Conservation (phyloP, 2,329 filamentous ascomycete genomes). For the Calonectria honghensis region DNA sequence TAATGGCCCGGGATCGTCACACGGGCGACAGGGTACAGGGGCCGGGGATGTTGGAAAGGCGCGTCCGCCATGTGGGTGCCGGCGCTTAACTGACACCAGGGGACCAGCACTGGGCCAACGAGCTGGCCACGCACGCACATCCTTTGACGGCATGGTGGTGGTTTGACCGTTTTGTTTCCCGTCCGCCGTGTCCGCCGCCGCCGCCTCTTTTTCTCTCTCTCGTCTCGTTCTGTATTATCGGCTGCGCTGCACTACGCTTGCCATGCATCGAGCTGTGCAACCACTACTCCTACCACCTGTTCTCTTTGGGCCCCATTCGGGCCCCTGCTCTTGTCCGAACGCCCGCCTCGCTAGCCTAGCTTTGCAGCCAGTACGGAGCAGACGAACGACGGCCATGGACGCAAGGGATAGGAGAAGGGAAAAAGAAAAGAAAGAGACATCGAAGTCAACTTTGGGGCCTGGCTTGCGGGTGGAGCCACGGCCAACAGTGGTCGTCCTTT, state of each 20-base stretch:
- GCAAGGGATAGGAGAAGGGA: not conserved
- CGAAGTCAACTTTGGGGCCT: slow-evolving; percentile 8
- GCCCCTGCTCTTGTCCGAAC: slow-evolving; percentile 15
- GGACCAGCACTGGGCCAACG: slow-evolving; percentile 1
- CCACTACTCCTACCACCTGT: slow-evolving; percentile 17
- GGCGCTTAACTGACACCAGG: slow-evolving; percentile 44
- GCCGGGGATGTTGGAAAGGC: slow-evolving; percentile 30
- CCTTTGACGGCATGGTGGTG: slow-evolving; percentile 18
- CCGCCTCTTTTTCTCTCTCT: not conserved
- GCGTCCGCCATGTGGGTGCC: slow-evolving; percentile 44
- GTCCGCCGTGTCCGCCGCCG: slow-evolving; percentile 6
- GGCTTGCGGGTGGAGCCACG: slow-evolving; percentile 5
- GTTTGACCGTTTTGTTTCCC: slow-evolving; percentile 33
- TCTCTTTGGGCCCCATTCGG: not conserved
- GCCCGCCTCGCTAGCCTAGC: slow-evolving; percentile 22
- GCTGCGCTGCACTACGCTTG: not conserved
- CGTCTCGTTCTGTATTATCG: not conserved
- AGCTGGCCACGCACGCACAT: slow-evolving; percentile 30
- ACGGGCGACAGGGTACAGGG: slow-evolving; percentile 29
- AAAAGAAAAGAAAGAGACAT: not conserved
- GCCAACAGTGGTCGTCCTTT: slow-evolving; percentile 6
- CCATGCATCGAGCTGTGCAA: slow-evolving; percentile 14
- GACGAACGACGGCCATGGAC: slow-evolving; percentile 9
- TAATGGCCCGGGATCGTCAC: slow-evolving; percentile 32
- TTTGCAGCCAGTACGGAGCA: slow-evolving; percentile 17